phyloP scores from a whole-genome alignment of 805 yeast species.

The Wickerhamomyces strasburgensis region DNA sequence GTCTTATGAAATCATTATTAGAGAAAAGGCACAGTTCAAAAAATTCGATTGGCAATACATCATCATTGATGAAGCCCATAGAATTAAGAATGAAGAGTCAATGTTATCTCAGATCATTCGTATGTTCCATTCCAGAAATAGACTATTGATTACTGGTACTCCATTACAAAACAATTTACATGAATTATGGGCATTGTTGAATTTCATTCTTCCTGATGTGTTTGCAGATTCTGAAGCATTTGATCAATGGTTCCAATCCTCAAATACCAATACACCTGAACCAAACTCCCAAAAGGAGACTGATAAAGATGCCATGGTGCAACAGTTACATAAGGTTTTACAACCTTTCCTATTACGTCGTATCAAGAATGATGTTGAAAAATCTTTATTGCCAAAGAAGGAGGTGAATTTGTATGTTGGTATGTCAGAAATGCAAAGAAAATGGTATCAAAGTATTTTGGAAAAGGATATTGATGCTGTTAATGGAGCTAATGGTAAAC shows the following conservation, averaged over 20 bases:
- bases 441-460: constrained; percentile 70
- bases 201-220: constrained; percentile 73
- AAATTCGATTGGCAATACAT: constrained; percentile 75
- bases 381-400: constrained; percentile 67
- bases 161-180: constrained; percentile 77
- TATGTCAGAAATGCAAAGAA: constrained; percentile 75
- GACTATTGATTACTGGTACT: constrained; percentile 75
- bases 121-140: constrained; percentile 62
- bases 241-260: constrained; percentile 62
- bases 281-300: constrained; percentile 30
- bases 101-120: constrained; percentile 69
- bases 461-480: constrained; percentile 84
- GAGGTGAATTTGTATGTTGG: constrained; percentile 70
- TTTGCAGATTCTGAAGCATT: constrained; percentile 69
- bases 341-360: constrained; percentile 74
- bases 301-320: constrained; percentile 44
- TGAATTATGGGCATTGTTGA: constrained; percentile 77
- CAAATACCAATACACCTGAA: constrained; percentile 25
- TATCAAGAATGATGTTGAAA: constrained; percentile 77
- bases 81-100: constrained; percentile 64
- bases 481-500: constrained; percentile 72
- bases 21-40: constrained; percentile 61
- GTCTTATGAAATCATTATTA: constrained; percentile 72
- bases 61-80: constrained; percentile 77
- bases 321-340: constrained; percentile 69